Percentiles rank a stretch among this genome's conserved stretches.
phyloP scores from a whole-genome alignment of 2,329 filamentous ascomycete species.

The Thelonectria discophora region DNA sequence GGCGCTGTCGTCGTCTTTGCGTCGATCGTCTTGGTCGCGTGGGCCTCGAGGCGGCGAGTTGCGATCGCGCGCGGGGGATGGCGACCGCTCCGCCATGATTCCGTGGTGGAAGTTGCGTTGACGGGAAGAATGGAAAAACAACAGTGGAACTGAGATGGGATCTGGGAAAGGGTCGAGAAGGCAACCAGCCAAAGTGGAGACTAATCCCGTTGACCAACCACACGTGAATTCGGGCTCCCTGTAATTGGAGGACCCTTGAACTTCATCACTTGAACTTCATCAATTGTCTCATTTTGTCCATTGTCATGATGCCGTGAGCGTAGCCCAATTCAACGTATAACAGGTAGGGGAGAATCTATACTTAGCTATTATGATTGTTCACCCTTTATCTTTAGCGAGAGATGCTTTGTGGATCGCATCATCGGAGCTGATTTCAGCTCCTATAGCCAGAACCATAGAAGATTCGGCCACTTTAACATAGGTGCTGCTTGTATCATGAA shows the following conservation, averaged over 20 bases:
- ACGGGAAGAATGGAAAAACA: neutral
- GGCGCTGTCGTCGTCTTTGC: slow-evolving; percentile 10
- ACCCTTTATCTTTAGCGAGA: no score
- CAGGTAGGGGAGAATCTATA: no score
- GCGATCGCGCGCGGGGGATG: slow-evolving; percentile 18
- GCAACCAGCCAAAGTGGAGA: slow-evolving; percentile 17
- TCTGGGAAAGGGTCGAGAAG: slow-evolving; percentile 7
- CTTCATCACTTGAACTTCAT: no score
- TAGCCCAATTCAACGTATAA: no score
- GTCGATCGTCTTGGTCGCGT: slow-evolving; percentile 11
- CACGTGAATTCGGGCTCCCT: neutral
- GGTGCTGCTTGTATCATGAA: no score
- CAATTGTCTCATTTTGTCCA: no score
- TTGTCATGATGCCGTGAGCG: no score
- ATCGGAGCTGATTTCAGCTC: no score
- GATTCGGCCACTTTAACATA: no score
- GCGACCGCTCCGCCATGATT: slow-evolving; percentile 20
- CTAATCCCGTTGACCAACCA: slow-evolving; percentile 5
- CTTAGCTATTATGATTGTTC: no score
- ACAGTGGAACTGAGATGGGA: slow-evolving; percentile 11
- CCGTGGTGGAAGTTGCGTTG: neutral
- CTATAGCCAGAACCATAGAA: no score
- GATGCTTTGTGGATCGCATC: no score
- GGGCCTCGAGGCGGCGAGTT: slow-evolving; percentile 14
- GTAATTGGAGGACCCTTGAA: slow-evolving; percentile 7